phyloP scores from a whole-genome alignment of 441 rosid genomes.

The Adansonia rubrostipa region DNA sequence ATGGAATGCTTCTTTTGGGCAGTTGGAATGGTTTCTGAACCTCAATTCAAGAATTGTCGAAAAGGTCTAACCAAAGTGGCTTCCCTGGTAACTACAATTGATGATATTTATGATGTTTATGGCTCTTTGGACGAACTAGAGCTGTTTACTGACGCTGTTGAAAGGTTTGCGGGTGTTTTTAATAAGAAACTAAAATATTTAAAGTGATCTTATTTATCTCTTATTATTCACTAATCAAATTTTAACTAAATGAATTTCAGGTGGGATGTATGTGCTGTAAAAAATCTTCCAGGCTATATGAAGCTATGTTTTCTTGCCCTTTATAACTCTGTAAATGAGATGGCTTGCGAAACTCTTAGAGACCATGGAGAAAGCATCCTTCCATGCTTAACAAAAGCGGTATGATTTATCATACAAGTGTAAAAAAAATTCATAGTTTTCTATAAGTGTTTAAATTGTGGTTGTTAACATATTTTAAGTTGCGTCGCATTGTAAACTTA shows the following conservation, averaged over 20 bases:
- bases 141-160: slow-evolving; percentile 32
- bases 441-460: too few relatives aligned
- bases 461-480: too few relatives aligned
- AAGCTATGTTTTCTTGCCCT: slow-evolving; percentile 45
- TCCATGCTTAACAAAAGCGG: slow-evolving; percentile 41
- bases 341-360: slow-evolving; percentile 45
- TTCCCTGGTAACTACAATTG: slow-evolving; percentile 23
- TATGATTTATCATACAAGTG: neutral
- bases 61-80: slow-evolving; percentile 31
- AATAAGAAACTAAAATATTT: neutral
- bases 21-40: slow-evolving; percentile 21
- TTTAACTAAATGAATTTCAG: slow-evolving; percentile 22
- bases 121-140: slow-evolving; percentile 38
- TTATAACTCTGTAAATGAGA: slow-evolving; percentile 46
- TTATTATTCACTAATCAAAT: neutral
- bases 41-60: slow-evolving; percentile 22
- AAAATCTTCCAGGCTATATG: slow-evolving; percentile 48
- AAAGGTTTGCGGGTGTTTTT: slow-evolving; percentile 24
- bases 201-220: neutral
- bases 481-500: too few relatives aligned
- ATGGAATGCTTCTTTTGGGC: slow-evolving; percentile 37
- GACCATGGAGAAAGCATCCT: slow-evolving; percentile 31
- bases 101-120: slow-evolving; percentile 37
- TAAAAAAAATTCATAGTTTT: neutral
- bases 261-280: slow-evolving; percentile 44